Conservation (phyloP, 257 asterid species). For the Nicotiana sylvestris region DNA sequence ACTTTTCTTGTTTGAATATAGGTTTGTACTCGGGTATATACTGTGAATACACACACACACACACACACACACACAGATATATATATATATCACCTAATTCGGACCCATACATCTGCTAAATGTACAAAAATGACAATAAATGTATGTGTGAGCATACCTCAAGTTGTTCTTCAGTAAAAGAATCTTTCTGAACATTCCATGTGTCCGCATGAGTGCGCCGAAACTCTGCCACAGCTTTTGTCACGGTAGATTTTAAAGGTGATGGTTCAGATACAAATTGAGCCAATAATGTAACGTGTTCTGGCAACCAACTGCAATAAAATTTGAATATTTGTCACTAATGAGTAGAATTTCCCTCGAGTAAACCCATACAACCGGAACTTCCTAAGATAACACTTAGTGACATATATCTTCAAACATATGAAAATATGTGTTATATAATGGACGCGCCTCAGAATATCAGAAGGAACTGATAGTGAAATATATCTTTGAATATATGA, state of each 20-base stretch:
- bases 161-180: constrained; percentile 92
- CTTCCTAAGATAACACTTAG: neutral
- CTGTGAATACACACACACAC: too few species aligned
- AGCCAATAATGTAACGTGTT: constrained; percentile 82
- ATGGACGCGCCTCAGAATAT: constrained; percentile 72
- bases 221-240: constrained; percentile 96
- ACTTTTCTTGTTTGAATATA: too few species aligned
- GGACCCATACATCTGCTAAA: neutral
- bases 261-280: constrained; percentile 85
- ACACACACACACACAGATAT: too few species aligned
- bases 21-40: too few species aligned
- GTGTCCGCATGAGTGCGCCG: constrained; percentile 99
- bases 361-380: neutral
- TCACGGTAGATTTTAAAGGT: constrained; percentile 93
- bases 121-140: neutral
- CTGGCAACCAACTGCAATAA: constrained; percentile 91
- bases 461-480: constrained; percentile 69
- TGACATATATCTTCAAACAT: neutral
- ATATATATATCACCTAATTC: too few species aligned
- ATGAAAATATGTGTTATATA: neutral
- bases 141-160: constrained; percentile 51
- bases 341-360: neutral
- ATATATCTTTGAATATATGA: constrained; percentile 4
- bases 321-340: neutral
- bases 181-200: constrained; percentile 90